phyloP scores from a whole-genome alignment of 148 eudicot species.

The Spergularia marina region DNA sequence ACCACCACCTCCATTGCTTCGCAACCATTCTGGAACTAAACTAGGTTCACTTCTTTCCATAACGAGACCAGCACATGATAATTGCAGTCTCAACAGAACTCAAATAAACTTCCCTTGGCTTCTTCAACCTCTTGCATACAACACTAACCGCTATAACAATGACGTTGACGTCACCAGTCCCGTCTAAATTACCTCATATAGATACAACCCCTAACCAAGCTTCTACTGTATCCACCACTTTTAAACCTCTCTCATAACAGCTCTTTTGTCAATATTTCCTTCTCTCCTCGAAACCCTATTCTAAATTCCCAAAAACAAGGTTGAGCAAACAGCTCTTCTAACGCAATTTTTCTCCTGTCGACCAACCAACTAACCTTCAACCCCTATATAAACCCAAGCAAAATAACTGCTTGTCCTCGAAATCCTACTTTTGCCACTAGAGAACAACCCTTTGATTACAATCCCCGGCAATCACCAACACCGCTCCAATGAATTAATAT shows the following conservation, averaged over 20 bases:
- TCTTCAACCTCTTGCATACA: slow-evolving; percentile 6
- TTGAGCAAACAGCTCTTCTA: neutral
- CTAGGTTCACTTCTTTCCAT: slow-evolving; percentile 96
- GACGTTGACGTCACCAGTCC: neutral
- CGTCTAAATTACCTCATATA: slow-evolving; percentile 2
- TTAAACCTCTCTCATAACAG: neutral
- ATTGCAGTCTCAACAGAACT: slow-evolving; percentile 21
- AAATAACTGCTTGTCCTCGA: neutral
- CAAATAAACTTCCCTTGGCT: slow-evolving; percentile 15
- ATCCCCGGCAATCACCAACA: neutral
- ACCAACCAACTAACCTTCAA: neutral
- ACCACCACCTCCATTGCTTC: slow-evolving; percentile 56
- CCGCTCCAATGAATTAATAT: neutral
- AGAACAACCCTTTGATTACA: neutral
- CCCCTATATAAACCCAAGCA: neutral
- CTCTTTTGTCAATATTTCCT: neutral
- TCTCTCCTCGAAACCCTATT: neutral
- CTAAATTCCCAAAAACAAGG: neutral
- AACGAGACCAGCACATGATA: slow-evolving; percentile 56
- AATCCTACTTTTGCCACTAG: neutral
- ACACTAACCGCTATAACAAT: neutral
- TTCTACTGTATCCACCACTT: neutral
- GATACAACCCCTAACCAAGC: neutral
- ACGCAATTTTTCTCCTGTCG: neutral
- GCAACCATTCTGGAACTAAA: slow-evolving; percentile 94